Evolutionary conservation across 768 basidiomycete species (phyloP).

Genomic region (Cystofilobasidium bisporidii): DNA sequence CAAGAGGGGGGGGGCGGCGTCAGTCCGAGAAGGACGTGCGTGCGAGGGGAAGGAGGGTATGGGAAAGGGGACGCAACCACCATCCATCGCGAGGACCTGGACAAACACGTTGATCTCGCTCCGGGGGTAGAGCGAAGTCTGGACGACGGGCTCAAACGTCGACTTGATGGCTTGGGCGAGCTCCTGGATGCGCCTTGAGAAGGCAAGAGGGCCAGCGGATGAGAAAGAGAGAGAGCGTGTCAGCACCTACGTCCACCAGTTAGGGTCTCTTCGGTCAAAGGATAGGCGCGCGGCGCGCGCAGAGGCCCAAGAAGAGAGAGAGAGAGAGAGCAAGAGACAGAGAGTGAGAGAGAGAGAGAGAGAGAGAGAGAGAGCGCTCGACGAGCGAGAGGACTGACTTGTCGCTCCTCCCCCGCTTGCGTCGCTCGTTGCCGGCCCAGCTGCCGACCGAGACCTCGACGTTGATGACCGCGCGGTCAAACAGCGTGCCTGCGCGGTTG

Average conservation of each 20-base stretch:
- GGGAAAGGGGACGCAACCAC: constrained; percentile 48
- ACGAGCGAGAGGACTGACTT: constrained; percentile 50
- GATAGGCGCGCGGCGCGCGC: no score
- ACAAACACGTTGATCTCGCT: constrained; percentile 89
- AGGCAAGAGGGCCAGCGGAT: neutral
- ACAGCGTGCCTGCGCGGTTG: constrained; percentile 58
- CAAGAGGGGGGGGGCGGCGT: neutral
- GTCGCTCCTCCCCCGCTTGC: constrained; percentile 69
- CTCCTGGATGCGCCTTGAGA: constrained; percentile 68
- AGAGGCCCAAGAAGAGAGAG: no score
- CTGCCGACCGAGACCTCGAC: constrained; percentile 81
- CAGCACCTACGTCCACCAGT: no score
- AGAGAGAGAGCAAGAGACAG: constrained; percentile 18
- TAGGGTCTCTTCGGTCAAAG: no score
- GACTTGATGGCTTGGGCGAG: constrained; percentile 76
- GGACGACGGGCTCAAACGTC: constrained; percentile 92
- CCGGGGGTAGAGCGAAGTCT: constrained; percentile 81
- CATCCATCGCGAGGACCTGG: constrained; percentile 88
- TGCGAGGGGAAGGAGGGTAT: no score
- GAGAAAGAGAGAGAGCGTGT: constrained; percentile 14
- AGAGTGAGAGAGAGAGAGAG: constrained; percentile 15
- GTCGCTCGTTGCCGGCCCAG: constrained; percentile 67
- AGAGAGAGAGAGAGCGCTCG: neutral
- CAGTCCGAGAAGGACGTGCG: neutral
- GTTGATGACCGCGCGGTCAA: constrained; percentile 79